A percentile compares a stretch with the other conserved stretches of the same genome.
These are phyloP conservation scores for Chenopodium berlandieri DNA, from an alignment of 148 eudicot species.

Conservation along the genomic window DNA sequence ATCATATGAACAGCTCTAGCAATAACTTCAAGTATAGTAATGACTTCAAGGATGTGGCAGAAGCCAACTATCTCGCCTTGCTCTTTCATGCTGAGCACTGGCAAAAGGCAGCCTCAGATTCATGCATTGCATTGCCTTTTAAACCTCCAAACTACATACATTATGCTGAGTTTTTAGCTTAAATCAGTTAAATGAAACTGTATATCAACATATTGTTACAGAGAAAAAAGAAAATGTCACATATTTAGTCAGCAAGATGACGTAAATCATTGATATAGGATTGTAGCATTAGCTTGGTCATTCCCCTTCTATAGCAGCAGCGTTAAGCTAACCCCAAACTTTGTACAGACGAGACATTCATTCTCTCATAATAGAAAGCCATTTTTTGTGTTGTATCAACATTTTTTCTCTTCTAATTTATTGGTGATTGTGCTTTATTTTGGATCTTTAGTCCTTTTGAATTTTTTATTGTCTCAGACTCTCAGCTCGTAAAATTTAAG, in stretches of 20 bases:
- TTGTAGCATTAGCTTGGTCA: neutral
- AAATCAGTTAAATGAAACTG: conserved; percentile 1
- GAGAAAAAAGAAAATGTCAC: neutral
- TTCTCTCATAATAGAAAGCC: conserved; percentile 8
- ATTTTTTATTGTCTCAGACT: neutral
- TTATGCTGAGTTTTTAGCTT: neutral
- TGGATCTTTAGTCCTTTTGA: neutral
- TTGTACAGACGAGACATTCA: conserved; percentile 17
- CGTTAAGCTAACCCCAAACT: neutral
- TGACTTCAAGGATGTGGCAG: neutral
- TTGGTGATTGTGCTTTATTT: neutral
- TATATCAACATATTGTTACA: conserved; percentile 5
- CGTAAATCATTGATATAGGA: conserved; percentile 1
- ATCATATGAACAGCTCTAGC: neutral
- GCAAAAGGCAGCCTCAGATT: neutral
- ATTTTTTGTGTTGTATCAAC: neutral
- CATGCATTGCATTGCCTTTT: conserved; percentile 2
- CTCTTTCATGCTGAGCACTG: neutral
- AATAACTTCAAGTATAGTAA: conserved; percentile 1
- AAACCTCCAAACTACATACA: neutral
- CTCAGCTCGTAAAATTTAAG: neutral
- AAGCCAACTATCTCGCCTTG: conserved; percentile 1
- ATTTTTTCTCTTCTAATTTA: neutral
- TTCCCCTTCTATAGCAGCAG: neutral
- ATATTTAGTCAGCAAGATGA: conserved; percentile 3